Evolutionary conservation across 2,329 filamentous ascomycete species (phyloP).

Genomic region (Ophiostoma perfectum): DNA sequence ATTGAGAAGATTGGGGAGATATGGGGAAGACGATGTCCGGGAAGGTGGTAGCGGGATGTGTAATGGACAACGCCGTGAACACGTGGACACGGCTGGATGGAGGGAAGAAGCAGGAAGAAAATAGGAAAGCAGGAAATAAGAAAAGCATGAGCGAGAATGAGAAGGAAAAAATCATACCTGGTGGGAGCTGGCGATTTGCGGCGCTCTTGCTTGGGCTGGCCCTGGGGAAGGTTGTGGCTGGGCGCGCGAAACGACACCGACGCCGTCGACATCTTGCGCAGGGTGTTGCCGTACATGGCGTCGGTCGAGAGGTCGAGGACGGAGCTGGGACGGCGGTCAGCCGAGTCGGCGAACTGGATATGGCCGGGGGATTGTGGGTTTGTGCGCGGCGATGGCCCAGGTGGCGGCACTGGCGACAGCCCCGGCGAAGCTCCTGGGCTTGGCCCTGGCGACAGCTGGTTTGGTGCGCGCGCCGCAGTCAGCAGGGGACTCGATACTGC

Average conservation of each 20-base stretch:
- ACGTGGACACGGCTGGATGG: background rate
- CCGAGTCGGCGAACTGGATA: background rate
- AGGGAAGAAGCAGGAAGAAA: background rate
- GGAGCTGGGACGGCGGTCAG: constrained; percentile 18
- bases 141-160: background rate
- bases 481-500: constrained; percentile 1
- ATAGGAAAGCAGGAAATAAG: background rate
- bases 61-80: background rate
- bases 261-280: constrained; percentile 44
- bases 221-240: constrained; percentile 45
- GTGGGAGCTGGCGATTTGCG: constrained; percentile 44
- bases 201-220: constrained; percentile 42
- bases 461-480: background rate
- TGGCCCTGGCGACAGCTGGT: background rate
- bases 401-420: background rate
- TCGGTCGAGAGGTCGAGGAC: constrained; percentile 34
- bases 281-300: constrained; percentile 33
- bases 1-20: background rate
- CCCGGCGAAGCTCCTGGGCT: background rate
- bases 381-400: background rate
- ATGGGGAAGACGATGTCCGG: background rate
- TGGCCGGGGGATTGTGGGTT: background rate
- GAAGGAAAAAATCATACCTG: constrained; percentile 36
- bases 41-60: background rate
- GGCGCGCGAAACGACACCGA: constrained; percentile 46